phyloP scores from a whole-genome alignment of 345 rosid species.

The Linum usitatissimum region DNA sequence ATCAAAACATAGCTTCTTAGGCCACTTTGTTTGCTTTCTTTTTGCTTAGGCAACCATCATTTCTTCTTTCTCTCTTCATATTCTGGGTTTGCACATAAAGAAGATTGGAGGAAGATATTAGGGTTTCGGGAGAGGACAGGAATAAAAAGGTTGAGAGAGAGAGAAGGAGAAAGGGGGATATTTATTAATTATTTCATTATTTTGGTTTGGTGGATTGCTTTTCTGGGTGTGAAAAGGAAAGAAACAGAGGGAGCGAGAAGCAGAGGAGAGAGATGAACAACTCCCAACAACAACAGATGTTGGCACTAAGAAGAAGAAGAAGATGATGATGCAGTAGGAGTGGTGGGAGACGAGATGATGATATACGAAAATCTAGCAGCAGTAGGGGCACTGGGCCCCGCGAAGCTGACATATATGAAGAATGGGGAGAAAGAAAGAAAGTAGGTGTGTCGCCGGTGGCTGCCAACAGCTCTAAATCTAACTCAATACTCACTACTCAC shows the following conservation, averaged over 20 bases:
- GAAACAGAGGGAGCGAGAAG: constrained; percentile 6
- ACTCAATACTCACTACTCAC: constrained; percentile 17
- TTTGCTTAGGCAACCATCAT: background rate
- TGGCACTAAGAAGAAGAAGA: constrained; percentile 40
- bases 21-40: background rate
- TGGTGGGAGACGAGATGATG: background rate
- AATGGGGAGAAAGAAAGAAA: constrained; percentile 15
- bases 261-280: constrained; percentile 8
- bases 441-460: constrained; percentile 42
- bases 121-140: constrained; percentile 30
- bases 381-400: background rate
- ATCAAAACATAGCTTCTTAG: background rate
- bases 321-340: constrained; percentile 54
- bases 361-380: background rate
- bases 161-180: background rate
- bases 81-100: background rate
- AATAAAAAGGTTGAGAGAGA: constrained; percentile 14
- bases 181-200: constrained; percentile 16
- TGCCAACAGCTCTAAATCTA: constrained; percentile 89
- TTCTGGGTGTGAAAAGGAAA: background rate
- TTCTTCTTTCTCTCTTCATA: too few species aligned
- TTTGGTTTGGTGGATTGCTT: background rate
- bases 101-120: constrained; percentile 13
- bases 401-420: background rate
- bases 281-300: constrained; percentile 11